phyloP scores from a whole-genome alignment of 495 filamentous ascomycete genomes.

The Aspergillus indologenus region DNA sequence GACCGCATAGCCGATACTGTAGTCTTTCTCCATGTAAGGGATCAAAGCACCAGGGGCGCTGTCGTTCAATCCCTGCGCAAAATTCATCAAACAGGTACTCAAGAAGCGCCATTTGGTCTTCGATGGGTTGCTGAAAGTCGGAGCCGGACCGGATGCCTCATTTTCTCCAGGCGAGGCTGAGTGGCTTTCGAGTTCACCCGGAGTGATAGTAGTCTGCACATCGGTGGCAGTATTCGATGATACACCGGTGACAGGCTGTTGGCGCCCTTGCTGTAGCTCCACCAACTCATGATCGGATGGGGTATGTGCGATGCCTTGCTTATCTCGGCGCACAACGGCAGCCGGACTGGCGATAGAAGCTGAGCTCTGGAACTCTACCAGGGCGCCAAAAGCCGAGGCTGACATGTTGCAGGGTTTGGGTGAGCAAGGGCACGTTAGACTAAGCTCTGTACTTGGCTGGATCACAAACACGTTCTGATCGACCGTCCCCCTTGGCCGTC shows the following conservation, averaged over 20 bases:
- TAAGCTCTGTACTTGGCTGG: background rate
- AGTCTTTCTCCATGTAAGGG: slow-evolving; percentile 70
- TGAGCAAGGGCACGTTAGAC: background rate
- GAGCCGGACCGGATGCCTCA: slow-evolving; percentile 56
- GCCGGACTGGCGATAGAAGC: slow-evolving; percentile 30
- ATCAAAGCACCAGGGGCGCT: slow-evolving; percentile 69
- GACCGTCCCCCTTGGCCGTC: background rate
- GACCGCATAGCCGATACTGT: slow-evolving; percentile 67
- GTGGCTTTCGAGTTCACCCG: slow-evolving; percentile 53
- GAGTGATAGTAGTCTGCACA: slow-evolving; percentile 35
- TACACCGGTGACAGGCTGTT: slow-evolving; percentile 13
- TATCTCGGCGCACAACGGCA: slow-evolving; percentile 30
- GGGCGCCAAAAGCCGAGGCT: slow-evolving; percentile 24
- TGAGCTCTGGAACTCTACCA: slow-evolving; percentile 36
- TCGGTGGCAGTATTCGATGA: slow-evolving; percentile 14
- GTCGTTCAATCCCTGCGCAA: slow-evolving; percentile 60
- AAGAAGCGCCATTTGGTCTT: slow-evolving; percentile 45
- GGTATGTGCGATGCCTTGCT: slow-evolving; percentile 24
- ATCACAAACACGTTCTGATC: background rate
- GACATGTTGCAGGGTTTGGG: slow-evolving; percentile 23
- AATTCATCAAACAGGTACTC: slow-evolving; percentile 41
- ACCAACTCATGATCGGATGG: slow-evolving; percentile 33
- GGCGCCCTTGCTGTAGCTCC: slow-evolving; percentile 27
- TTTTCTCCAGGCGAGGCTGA: slow-evolving; percentile 37
- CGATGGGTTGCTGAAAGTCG: slow-evolving; percentile 46